A percentile compares a stretch with the other conserved stretches of the same genome.
phyloP scores from a whole-genome alignment of 495 filamentous ascomycete genomes.

The Penicillium paxilli region DNA sequence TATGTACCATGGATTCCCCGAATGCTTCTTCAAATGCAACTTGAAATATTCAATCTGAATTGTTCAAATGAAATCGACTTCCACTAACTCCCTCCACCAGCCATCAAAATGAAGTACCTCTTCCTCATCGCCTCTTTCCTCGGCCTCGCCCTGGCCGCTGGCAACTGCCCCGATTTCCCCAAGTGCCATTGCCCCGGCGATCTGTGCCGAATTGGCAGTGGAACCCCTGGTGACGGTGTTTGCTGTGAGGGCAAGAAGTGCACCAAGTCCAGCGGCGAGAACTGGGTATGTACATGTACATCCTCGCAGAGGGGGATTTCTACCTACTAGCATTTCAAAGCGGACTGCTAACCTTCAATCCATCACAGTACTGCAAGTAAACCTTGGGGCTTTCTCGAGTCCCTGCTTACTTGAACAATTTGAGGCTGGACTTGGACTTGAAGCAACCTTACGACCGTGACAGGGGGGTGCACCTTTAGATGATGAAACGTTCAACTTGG shows the following conservation, averaged over 20 bases:
- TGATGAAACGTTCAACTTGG: no score
- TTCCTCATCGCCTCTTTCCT: conserved; percentile 11
- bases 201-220: conserved; percentile 11
- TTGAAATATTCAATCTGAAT: no score
- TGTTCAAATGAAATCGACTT: neutral
- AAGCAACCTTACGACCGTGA: no score
- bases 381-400: neutral
- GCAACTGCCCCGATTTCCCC: conserved; percentile 10
- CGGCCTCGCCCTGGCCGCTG: conserved; percentile 8
- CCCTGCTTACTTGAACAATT: no score
- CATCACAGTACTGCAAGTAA: neutral
- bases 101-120: conserved; percentile 15
- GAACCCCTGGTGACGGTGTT: conserved; percentile 6
- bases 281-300: conserved; percentile 9
- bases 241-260: conserved; percentile 13
- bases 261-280: conserved; percentile 5
- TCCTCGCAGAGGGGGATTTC: no score
- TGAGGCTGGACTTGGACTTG: no score
- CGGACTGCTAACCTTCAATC: neutral
- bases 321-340: neutral
- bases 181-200: conserved; percentile 11
- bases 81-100: neutral
- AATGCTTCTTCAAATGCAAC: no score
- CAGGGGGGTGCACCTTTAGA: no score
- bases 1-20: neutral